A percentile compares a stretch with the other conserved stretches of the same genome.
Evolutionary conservation across 495 filamentous ascomycete species (phyloP).

Genomic region (Aspergillus avenaceus): DNA sequence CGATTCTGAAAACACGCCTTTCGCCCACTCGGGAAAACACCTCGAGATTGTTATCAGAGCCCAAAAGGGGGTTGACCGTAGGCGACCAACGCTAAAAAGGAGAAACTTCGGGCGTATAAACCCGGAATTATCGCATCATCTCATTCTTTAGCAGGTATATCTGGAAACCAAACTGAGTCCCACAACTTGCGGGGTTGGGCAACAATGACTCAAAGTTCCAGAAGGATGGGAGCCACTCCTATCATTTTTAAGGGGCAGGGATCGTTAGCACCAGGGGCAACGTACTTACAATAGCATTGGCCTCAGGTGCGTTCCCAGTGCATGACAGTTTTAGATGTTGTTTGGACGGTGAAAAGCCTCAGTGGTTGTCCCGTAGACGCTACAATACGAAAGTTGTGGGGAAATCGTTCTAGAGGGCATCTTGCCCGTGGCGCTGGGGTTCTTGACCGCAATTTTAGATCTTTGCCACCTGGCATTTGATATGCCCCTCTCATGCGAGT

Average conservation of each 20-base stretch:
- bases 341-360: neutral
- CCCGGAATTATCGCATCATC: neutral
- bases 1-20: neutral
- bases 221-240: neutral
- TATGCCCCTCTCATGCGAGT: conserved; percentile 1
- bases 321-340: neutral
- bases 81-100: neutral
- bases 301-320: conserved; percentile 3
- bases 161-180: neutral
- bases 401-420: conserved; percentile 4
- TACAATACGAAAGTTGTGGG: conserved; percentile 3
- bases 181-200: conserved; percentile 13
- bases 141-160: neutral
- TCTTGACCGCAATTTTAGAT: conserved; percentile 15
- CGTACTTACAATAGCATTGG: neutral
- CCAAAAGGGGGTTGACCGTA: neutral
- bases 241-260: neutral
- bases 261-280: neutral
- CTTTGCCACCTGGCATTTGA: conserved; percentile 13
- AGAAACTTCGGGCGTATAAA: neutral
- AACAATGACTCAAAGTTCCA: conserved; percentile 3
- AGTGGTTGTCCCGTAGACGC: neutral
- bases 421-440: conserved; percentile 9
- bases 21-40: neutral
- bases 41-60: neutral